Conservation (phyloP, 2,329 filamentous ascomycete species). For the Alternaria sp. region DNA sequence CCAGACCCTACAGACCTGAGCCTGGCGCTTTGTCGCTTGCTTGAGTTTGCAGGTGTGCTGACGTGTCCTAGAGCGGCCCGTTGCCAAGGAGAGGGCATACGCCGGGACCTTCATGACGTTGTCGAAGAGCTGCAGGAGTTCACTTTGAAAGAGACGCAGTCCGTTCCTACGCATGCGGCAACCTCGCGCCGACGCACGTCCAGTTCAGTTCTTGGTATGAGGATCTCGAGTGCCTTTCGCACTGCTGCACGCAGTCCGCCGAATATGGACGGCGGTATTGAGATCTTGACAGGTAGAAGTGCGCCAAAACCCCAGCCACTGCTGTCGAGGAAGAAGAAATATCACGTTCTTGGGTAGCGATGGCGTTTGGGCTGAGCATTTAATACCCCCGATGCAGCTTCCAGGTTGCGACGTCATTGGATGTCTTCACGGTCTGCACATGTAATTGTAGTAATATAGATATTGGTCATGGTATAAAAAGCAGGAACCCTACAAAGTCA, state of each 20-base stretch:
- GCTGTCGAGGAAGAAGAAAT: slow-evolving; percentile 11
- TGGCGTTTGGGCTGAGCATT: slow-evolving; percentile 6
- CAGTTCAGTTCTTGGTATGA: background rate
- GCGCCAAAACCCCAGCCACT: background rate
- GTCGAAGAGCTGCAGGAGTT: background rate
- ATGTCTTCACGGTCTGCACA: background rate
- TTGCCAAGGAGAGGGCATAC: background rate
- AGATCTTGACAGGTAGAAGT: background rate
- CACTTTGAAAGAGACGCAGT: background rate
- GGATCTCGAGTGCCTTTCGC: background rate
- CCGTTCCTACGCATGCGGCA: background rate
- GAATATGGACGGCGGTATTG: background rate
- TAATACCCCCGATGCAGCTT: slow-evolving; percentile 1
- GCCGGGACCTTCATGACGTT: background rate
- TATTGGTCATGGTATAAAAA: background rate
- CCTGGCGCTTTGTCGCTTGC: background rate
- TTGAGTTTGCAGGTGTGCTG: slow-evolving; percentile 11
- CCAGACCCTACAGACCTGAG: slow-evolving; percentile 21
- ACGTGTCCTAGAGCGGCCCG: background rate
- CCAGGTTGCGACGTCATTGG: background rate
- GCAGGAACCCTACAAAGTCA: background rate
- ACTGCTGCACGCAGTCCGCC: background rate
- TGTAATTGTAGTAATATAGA: background rate
- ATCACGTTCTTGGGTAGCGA: slow-evolving; percentile 10
- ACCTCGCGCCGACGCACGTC: background rate